phyloP scores from a whole-genome alignment of 768 basidiomycete genomes.

The Termitomyces sp. region DNA sequence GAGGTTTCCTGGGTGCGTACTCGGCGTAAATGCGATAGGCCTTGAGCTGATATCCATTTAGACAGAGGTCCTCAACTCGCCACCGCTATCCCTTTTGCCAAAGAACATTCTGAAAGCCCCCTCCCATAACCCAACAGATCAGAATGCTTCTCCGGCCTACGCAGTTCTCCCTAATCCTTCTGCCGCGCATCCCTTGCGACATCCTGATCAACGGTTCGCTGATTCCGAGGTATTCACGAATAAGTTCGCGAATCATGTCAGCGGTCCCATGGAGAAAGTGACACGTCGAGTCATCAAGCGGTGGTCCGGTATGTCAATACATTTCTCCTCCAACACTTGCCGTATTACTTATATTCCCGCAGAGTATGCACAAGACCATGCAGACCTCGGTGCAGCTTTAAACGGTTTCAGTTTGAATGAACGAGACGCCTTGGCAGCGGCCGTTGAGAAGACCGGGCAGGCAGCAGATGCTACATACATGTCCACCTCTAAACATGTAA shows the following conservation, averaged over 20 bases:
- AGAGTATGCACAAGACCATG: conserved; percentile 84
- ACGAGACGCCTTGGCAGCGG: conserved; percentile 60
- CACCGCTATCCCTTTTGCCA: conserved; percentile 84
- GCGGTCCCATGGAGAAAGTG: conserved; percentile 94
- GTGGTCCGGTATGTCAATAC: conserved; percentile 73
- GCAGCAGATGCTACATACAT: conserved; percentile 93
- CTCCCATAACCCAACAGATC: conserved; percentile 89
- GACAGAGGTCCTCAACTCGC: conserved; percentile 91
- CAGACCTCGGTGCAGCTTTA: conserved; percentile 85
- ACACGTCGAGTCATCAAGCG: conserved; percentile 88
- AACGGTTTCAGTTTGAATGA: conserved; percentile 94
- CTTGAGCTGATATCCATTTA: conserved; percentile 20
- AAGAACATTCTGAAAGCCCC: conserved; percentile 96
- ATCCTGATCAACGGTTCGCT: conserved; percentile 91
- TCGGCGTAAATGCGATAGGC: background rate
- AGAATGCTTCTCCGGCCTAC: conserved; percentile 66
- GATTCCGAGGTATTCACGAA: conserved; percentile 95
- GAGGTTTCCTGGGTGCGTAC: conserved; percentile 88
- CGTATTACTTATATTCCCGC: background rate
- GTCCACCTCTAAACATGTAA: conserved; percentile 82
- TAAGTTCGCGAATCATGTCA: conserved; percentile 90
- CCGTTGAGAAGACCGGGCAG: conserved; percentile 96
- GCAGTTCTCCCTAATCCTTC: conserved; percentile 86
- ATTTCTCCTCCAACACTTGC: background rate
- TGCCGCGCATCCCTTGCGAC: conserved; percentile 79